Evolutionary conservation across 805 yeast species (phyloP).

Genomic region (Lipomyces sp.): DNA sequence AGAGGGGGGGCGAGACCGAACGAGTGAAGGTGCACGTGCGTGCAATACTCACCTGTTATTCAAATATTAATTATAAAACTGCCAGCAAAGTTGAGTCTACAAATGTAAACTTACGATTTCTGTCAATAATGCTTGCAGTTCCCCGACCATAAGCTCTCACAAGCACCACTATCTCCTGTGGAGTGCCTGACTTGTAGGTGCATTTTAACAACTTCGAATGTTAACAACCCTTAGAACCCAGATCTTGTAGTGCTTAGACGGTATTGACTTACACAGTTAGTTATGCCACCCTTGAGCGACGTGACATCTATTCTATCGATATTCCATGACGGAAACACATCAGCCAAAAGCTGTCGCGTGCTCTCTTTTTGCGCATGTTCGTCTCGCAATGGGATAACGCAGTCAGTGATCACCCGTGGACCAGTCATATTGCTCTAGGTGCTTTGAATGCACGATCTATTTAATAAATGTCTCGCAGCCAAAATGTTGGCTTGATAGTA

Average conservation of each 20-base stretch:
- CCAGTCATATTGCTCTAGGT: conserved; percentile 25
- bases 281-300: conserved; percentile 33
- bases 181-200: conserved; percentile 17
- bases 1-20: conserved; percentile 69
- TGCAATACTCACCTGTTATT: conserved; percentile 59
- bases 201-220: conserved; percentile 25
- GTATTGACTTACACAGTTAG: conserved; percentile 29
- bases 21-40: conserved; percentile 65
- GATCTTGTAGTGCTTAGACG: neutral
- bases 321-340: conserved; percentile 29
- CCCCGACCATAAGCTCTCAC: conserved; percentile 78
- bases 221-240: neutral
- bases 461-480: neutral
- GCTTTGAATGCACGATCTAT: neutral
- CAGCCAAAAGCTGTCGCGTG: conserved; percentile 19
- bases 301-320: conserved; percentile 18
- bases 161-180: conserved; percentile 42
- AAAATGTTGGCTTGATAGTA: neutral
- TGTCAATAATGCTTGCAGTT: conserved; percentile 70
- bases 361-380: conserved; percentile 17
- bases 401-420: conserved; percentile 17
- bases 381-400: conserved; percentile 24
- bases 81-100: neutral
- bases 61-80: neutral
- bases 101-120: conserved; percentile 54